These are phyloP conservation scores for Draba incana DNA, from an alignment of 345 rosid species.

Conservation along the genomic window DNA sequence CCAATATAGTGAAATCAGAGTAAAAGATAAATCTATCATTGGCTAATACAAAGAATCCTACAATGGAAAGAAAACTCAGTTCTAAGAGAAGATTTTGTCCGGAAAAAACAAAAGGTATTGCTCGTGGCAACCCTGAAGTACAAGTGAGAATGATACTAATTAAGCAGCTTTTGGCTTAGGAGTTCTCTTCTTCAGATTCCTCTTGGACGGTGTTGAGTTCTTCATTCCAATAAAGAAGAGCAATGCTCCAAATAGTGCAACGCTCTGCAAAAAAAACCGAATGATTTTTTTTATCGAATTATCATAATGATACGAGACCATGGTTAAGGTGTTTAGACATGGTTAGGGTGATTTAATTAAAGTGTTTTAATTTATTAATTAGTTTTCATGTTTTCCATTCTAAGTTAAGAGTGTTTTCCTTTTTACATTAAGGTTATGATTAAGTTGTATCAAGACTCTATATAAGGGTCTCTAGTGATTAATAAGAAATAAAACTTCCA, in stretches of 20 bases:
- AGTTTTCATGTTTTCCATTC: no score
- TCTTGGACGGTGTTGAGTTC: slow-evolving; percentile 60
- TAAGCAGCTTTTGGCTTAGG: slow-evolving; percentile 59
- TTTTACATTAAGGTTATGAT: no score
- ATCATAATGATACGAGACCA: no score
- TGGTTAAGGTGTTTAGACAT: no score
- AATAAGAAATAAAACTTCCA: no score
- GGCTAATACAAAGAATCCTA: slow-evolving; percentile 33
- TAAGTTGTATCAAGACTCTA: no score
- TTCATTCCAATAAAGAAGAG: slow-evolving; percentile 89
- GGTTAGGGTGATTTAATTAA: no score
- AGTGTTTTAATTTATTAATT: no score
- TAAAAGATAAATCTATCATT: slow-evolving; percentile 3
- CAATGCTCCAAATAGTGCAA: slow-evolving; percentile 87
- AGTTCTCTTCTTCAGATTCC: slow-evolving; percentile 56
- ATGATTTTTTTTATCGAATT: background rate
- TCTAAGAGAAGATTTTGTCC: slow-evolving; percentile 4
- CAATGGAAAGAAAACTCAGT: slow-evolving; percentile 16
- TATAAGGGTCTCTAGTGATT: no score
- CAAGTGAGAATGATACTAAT: slow-evolving; percentile 9
- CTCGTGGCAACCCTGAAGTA: slow-evolving; percentile 12
- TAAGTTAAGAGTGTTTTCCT: no score
- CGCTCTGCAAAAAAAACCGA: slow-evolving; percentile 49
- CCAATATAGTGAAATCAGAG: slow-evolving; percentile 5
- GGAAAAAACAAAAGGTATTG: slow-evolving; percentile 11